Percentiles rank a stretch among this genome's conserved stretches.
Conservation (phyloP, 345 rosid genomes). For the Pistacia integerrima region DNA sequence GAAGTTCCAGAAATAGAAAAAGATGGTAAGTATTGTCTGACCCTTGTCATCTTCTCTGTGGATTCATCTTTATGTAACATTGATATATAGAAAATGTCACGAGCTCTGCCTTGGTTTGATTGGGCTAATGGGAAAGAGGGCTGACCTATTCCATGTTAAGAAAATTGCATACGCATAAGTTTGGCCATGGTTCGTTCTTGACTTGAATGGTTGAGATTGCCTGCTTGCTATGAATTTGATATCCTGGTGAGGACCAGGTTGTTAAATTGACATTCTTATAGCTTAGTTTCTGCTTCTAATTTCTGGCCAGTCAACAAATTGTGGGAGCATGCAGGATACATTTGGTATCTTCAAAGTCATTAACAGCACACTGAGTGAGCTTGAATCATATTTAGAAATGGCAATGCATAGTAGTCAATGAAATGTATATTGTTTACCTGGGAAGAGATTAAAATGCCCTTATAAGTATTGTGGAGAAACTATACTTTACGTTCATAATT, state of each 20-base stretch:
- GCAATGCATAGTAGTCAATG: not conserved
- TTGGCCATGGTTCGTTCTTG: not conserved
- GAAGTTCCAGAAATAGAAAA: conserved; percentile 51
- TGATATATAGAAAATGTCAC: conserved; percentile 1
- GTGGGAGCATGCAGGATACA: not conserved
- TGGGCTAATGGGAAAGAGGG: conserved; percentile 7
- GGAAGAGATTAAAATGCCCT: not conserved
- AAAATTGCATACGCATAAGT: not conserved
- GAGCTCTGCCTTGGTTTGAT: not conserved
- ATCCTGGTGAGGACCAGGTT: not conserved
- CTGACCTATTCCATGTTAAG: not conserved
- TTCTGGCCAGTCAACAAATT: not conserved
- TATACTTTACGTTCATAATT: not conserved
- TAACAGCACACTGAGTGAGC: not conserved
- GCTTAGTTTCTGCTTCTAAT: not conserved
- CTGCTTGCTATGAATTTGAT: conserved; percentile 1
- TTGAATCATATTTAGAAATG: not conserved
- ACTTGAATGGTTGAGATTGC: conserved; percentile 10
- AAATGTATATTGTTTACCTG: not conserved
- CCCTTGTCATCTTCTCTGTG: conserved; percentile 3
- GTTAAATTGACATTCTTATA: conserved; percentile 17
- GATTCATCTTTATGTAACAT: conserved; percentile 11
- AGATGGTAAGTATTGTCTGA: conserved; percentile 52
- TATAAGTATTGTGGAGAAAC: not conserved
- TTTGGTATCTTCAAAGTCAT: not conserved